A percentile compares a stretch with the other conserved stretches of the same genome.
These are phyloP conservation scores for Entomortierella parvispora DNA, from an alignment of 192 early-diverging fungal species.

Conservation along the genomic window DNA sequence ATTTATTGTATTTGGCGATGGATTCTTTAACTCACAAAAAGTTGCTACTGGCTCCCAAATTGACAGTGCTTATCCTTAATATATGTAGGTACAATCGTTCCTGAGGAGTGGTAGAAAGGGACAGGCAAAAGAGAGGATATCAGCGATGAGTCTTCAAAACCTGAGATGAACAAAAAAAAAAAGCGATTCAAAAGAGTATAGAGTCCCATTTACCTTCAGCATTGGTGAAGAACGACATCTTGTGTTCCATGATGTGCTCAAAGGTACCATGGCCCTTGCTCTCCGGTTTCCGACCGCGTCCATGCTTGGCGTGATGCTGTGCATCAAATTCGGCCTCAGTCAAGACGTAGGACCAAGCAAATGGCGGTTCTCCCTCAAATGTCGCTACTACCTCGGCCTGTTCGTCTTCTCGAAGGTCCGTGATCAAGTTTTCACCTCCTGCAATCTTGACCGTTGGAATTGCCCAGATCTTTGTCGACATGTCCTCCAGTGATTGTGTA, in stretches of 20 bases:
- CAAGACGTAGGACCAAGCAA: slow-evolving; percentile 31
- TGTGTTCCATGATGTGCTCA: slow-evolving; percentile 15
- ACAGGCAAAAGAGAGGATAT: no score
- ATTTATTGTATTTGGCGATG: no score
- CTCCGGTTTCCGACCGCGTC: slow-evolving; percentile 6
- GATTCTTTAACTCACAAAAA: no score
- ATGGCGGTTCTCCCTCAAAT: slow-evolving; percentile 36
- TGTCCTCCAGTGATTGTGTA: slow-evolving; percentile 24
- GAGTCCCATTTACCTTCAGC: slow-evolving; percentile 23
- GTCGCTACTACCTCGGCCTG: slow-evolving; percentile 30
- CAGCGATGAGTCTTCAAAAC: no score
- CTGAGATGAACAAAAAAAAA: neutral
- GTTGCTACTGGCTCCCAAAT: slow-evolving; percentile 21
- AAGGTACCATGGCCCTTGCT: slow-evolving; percentile 6
- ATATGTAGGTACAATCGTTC: slow-evolving; percentile 32
- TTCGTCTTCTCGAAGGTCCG: slow-evolving; percentile 35
- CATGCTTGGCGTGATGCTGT: slow-evolving; percentile 16
- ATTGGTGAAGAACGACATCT: slow-evolving; percentile 20
- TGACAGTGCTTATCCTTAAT: slow-evolving; percentile 44
- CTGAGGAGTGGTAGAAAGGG: neutral
- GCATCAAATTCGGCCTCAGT: slow-evolving; percentile 34
- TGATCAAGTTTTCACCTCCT: slow-evolving; percentile 21
- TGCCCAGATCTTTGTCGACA: slow-evolving; percentile 27
- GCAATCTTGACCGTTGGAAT: slow-evolving; percentile 39
- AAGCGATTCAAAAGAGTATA: neutral